These are phyloP conservation scores for Backusella westeae DNA, from an alignment of 192 early-diverging fungal species.

Conservation along the genomic window DNA sequence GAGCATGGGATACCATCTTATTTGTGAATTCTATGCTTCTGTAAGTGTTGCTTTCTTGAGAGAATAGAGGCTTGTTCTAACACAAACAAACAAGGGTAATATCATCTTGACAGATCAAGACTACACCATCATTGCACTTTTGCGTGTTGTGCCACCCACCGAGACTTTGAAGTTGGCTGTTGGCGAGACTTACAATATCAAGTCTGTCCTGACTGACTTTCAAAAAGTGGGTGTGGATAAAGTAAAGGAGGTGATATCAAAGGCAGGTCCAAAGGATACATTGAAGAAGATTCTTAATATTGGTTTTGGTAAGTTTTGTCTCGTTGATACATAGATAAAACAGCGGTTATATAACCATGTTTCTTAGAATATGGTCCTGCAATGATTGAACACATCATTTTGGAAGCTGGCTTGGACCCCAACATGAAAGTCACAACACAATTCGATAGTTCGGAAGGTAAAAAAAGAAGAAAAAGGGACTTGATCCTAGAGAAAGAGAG, in stretches of 20 bases:
- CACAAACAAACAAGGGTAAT: conserved; percentile 69
- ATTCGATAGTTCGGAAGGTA: conserved; percentile 55
- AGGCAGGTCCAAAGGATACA: conserved; percentile 60
- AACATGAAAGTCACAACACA: conserved; percentile 58
- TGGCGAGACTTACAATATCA: conserved; percentile 76
- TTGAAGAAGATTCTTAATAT: conserved; percentile 67
- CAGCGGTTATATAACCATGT: not conserved
- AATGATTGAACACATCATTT: conserved; percentile 80
- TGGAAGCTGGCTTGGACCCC: conserved; percentile 62
- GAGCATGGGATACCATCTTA: conserved; percentile 57
- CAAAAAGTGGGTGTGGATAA: conserved; percentile 50
- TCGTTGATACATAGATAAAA: not conserved
- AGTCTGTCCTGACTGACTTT: conserved; percentile 50
- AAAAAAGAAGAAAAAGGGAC: not conserved
- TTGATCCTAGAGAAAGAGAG: not conserved
- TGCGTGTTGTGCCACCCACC: conserved; percentile 85
- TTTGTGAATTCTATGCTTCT: conserved; percentile 78
- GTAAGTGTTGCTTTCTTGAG: conserved; percentile 33
- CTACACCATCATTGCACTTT: conserved; percentile 78
- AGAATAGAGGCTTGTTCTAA: not conserved
- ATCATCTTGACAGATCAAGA: conserved; percentile 91
- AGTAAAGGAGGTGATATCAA: conserved; percentile 49
- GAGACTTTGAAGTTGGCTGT: conserved; percentile 78
- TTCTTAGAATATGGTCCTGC: conserved; percentile 78
- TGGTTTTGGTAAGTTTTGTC: conserved; percentile 42